Base-by-base conservation (phyloP, 768 basidiomycete species). In the Astraeus odoratus region DNA sequence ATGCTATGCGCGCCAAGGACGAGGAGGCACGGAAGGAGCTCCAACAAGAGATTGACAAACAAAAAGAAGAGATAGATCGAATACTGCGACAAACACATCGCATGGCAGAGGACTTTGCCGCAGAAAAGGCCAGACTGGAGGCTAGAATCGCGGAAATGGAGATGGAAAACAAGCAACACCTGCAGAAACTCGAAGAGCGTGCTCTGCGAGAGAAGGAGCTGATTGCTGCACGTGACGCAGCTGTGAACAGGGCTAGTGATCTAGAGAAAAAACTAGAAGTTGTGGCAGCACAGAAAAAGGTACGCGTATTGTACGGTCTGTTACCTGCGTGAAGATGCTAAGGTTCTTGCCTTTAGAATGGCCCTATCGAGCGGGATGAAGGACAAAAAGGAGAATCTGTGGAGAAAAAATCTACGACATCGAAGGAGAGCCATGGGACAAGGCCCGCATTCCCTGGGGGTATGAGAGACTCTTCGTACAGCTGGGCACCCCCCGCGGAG, bases 51-150 rank as follows among this genome's bases (percentile, higher is more conserved):
- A 90, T 89, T 39, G 91, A 87, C 62, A 77, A 98, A 76, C 94
- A 98, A 86, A 86, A 93, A 63, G 64, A 78, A 0, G 91, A 97
- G 65, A 76, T 98, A n/a, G 96, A 99, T 72, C 75, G 93, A 59
- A 65, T 41, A 9, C 39, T 16, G 8, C 25, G 7, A 29, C n/a
- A 30, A 15, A 27, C 43, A 8, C 20, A 37, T 22, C 43, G 34
- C 13, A 44, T 44, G 33, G 43, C 43, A 8, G 20, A 33, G 16
- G 23, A 44, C 12, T 44, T 44, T 10, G 9, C n/a, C 30, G 33
- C 22, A n/a, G 43, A 44, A 36, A 35, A 24, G n/a, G 43, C 22
- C n/a, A 19, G 43, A 3, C 34, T 44, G 4, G 43, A 36, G 30
- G 34, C 23, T 7, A 26, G 43, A 25, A 44, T 44, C 34, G 25